These are phyloP conservation scores for Skeletonema grethae DNA, from an alignment of 108 stramenopile species.

Conservation along the genomic window DNA sequence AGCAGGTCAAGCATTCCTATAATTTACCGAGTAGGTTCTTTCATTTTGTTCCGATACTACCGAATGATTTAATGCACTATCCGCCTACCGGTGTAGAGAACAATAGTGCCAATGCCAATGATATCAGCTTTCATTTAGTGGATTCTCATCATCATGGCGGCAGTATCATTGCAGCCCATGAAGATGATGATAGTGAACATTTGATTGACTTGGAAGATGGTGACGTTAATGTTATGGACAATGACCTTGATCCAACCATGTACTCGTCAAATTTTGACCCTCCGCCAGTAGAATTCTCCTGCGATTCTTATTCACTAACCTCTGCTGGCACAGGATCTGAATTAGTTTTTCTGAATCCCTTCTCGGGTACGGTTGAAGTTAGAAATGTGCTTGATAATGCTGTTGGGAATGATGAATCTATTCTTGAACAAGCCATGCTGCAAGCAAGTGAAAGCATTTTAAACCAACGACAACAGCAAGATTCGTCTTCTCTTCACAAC, in stretches of 20 bases:
- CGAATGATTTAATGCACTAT: slow-evolving; percentile 36
- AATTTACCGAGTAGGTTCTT: slow-evolving; percentile 52
- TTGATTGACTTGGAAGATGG: slow-evolving; percentile 8
- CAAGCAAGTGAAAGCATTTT: slow-evolving; percentile 25
- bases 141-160: neutral
- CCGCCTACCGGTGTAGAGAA: slow-evolving; percentile 2
- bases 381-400: slow-evolving; percentile 40
- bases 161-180: neutral
- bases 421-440: slow-evolving; percentile 43
- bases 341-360: slow-evolving; percentile 65
- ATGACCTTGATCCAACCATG: slow-evolving; percentile 10
- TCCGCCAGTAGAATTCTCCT: slow-evolving; percentile 66
- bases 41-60: slow-evolving; percentile 58
- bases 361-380: slow-evolving; percentile 49
- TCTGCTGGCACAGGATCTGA: slow-evolving; percentile 41
- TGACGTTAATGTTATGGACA: neutral
- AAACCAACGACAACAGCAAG: slow-evolving; percentile 8
- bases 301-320: slow-evolving; percentile 55
- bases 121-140: neutral
- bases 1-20: slow-evolving; percentile 19
- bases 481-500: neutral
- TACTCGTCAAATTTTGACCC: slow-evolving; percentile 24
- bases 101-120: neutral
- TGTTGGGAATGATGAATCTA: slow-evolving; percentile 20
- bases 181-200: slow-evolving; percentile 23